Evolutionary conservation across 1,139 yeast species (phyloP).

Genomic region (Sugiyamaella novakii): DNA sequence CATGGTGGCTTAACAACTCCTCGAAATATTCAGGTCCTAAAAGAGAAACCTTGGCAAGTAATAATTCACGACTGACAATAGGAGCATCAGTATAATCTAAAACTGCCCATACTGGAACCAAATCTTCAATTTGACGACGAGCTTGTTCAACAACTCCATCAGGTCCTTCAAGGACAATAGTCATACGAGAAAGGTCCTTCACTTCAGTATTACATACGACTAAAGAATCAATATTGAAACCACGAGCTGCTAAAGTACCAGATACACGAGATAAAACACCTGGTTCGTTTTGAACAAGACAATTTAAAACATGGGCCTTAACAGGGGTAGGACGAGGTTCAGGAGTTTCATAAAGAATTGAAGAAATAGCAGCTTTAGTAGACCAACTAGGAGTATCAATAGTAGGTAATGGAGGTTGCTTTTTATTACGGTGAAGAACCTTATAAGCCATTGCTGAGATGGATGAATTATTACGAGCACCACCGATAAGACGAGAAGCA

Average conservation of each 20-base stretch:
- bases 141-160: conserved; percentile 98
- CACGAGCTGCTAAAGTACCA: conserved; percentile 96
- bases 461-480: conserved; percentile 46
- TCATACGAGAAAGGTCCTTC: conserved; percentile 93
- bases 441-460: conserved; percentile 97
- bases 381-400: conserved; percentile 94
- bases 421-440: conserved; percentile 76
- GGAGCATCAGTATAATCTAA: conserved; percentile 90
- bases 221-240: conserved; percentile 94
- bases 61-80: conserved; percentile 85
- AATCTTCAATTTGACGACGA: conserved; percentile 95
- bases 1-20: conserved; percentile 88
- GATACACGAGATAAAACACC: conserved; percentile 94
- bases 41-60: conserved; percentile 86
- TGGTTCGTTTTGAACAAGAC: conserved; percentile 97
- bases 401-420: conserved; percentile 92
- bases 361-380: conserved; percentile 92
- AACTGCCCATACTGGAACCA: conserved; percentile 98
- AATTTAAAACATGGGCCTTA: conserved; percentile 83
- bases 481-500: conserved; percentile 3
- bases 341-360: conserved; percentile 94
- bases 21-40: conserved; percentile 97
- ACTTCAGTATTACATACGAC: conserved; percentile 98
- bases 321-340: conserved; percentile 52
- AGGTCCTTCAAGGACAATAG: conserved; percentile 90